phyloP scores from a whole-genome alignment of 768 basidiomycete genomes.

The Leccinellum albellum region DNA sequence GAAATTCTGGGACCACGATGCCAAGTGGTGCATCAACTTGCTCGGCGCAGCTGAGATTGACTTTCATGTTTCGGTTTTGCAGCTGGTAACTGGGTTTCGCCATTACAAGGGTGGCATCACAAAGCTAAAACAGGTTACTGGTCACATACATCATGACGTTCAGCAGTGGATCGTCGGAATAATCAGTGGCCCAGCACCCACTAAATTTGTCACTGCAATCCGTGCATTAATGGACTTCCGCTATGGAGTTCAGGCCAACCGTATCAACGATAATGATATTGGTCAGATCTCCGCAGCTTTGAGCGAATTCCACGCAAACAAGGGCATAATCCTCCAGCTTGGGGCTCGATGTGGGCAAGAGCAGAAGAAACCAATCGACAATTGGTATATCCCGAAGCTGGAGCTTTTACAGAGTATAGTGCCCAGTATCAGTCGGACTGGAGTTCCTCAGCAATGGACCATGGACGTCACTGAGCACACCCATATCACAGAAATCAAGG shows the following conservation, averaged over 20 bases:
- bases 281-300: neutral
- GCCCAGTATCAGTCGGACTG: neutral
- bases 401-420: neutral
- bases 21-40: neutral
- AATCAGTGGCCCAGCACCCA: neutral
- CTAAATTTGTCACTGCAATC: neutral
- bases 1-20: neutral
- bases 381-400: neutral
- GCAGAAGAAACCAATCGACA: neutral
- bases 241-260: neutral
- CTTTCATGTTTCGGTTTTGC: neutral
- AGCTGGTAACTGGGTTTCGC: neutral
- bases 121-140: neutral
- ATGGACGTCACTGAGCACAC: neutral
- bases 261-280: neutral
- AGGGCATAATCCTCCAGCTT: neutral
- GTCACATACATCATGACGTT: neutral
- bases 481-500: neutral
- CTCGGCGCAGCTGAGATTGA: neutral
- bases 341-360: neutral
- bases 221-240: neutral
- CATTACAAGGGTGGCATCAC: neutral
- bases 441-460: neutral
- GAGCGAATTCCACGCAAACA: neutral
- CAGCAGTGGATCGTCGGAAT: neutral